Base-by-base conservation (phyloP, 108 stramenopile species). In the Nitzschia putrida region DNA sequence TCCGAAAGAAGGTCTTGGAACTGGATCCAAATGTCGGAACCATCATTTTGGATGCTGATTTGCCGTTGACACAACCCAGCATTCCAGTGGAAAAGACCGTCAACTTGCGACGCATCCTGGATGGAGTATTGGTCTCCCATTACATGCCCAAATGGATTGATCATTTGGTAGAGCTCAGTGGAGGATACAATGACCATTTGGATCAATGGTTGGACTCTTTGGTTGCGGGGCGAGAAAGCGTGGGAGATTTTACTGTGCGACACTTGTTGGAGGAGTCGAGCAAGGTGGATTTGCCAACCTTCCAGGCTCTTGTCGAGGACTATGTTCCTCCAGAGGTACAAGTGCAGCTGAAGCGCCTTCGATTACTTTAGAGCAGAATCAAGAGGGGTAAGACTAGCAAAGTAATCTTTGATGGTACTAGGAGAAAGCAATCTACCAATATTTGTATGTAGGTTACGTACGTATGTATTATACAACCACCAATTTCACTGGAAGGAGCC, bases 131-230 rank as follows among this genome's bases (percentile, higher is more conserved):
- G 2, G 12, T 73, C 11, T 23, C 57, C 6, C 24, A 69, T 47
- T 64, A 52, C 24, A 41, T 69, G 0, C 61, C 61, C 51, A 18
- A 8, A 13, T 64, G 76, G 64, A 65, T 80, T 14, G 72, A 73
- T 70, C 40, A 56, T 12, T 20, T 80, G 49, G 55, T 80, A 7
- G 79, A 80, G 41, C 41, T 53, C 14, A 56, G 47, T 21, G 73
- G 79, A 29, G 79, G 79, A 1, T 71, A 80, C 69, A 71, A 60
- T 61, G 79, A 80, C 20, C 40, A 51, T n/a, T 23, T 80, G 43
- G 79, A 80, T 69, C 61, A 71, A 40, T 74, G 61, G 40, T 34
- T 80, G 58, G 79, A 80, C 64, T 42, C 68, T 9, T 16, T 73
- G 8, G 55, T 66, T 2, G 59, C 37, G 11, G 26, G 24, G 11